A percentile compares a stretch with the other conserved stretches of the same genome.
phyloP scores from a whole-genome alignment of 345 rosid genomes.

The Raphanus raphanistrum region DNA sequence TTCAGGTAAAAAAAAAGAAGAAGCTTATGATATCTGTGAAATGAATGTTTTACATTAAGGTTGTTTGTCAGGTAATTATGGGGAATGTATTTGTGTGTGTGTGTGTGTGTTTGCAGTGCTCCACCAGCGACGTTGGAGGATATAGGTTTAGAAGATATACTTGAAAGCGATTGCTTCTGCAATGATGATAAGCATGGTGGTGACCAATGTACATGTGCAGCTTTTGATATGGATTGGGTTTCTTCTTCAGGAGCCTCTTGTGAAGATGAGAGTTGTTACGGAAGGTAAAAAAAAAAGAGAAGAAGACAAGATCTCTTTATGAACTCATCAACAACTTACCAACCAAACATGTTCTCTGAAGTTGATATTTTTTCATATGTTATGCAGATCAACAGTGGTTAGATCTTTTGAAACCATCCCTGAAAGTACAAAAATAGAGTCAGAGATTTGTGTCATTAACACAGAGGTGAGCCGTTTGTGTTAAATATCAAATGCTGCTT shows the following conservation, averaged over 20 bases:
- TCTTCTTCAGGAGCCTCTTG: slow-evolving; percentile 92
- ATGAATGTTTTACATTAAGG: not conserved
- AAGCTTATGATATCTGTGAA: not conserved
- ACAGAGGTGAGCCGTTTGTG: slow-evolving; percentile 43
- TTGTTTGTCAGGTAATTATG: slow-evolving; percentile 30
- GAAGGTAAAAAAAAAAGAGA: slow-evolving; percentile 53
- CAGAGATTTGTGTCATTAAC: slow-evolving; percentile 42
- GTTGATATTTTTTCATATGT: not conserved
- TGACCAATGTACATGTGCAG: slow-evolving; percentile 57
- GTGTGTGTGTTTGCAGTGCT: slow-evolving; percentile 41
- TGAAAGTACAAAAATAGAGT: slow-evolving; percentile 42
- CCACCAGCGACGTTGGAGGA: slow-evolving; percentile 45
- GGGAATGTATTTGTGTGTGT: slow-evolving; percentile 18
- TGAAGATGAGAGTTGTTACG: slow-evolving; percentile 63
- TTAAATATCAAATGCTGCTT: slow-evolving; percentile 1
- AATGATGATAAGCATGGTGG: slow-evolving; percentile 43
- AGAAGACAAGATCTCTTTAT: not conserved
- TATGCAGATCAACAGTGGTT: slow-evolving; percentile 60
- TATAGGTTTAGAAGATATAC: slow-evolving; percentile 42
- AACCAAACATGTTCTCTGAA: not conserved
- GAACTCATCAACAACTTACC: not conserved
- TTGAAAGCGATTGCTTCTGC: slow-evolving; percentile 51
- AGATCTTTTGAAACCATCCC: slow-evolving; percentile 54
- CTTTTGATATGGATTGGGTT: slow-evolving; percentile 77
- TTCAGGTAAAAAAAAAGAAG: slow-evolving; percentile 49